Base-by-base conservation (phyloP, 352 stramenopile genomes). In the Pythium sp. region DNA sequence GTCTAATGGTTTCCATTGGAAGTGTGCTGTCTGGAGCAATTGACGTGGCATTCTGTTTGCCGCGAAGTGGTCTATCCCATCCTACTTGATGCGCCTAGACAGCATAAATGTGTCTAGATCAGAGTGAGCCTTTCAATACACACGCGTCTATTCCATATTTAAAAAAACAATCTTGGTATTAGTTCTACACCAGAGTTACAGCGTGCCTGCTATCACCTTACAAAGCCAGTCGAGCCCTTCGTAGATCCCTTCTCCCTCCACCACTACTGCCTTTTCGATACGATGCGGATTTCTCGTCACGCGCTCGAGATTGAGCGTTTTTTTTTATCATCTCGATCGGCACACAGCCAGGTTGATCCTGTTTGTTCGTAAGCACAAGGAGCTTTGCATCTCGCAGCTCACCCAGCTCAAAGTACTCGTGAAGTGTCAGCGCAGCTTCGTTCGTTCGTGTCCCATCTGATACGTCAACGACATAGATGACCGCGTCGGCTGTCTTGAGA, bases 401-500 rank as follows among this genome's bases (percentile, higher is more conserved):
- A 12, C 87, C 73, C 0, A 79, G 54, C 24, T 76, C 58, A 26
- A 91, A 78, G 32, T 90, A 70, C 3, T 73, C 34, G 18, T 75
- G 62, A 14, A 93, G 72, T 41, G 74, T 68, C 34, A 80, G 70
- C 5, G 71, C 72, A 14, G 81, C 85, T 34, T 82, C 74, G 20
- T 80, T 60, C 15, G 95, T 64, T 7, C 85, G 82, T 18, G 86
- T 65, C 2, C 60, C 30, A 56, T 95, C 82, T 18, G 72, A 70
- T 2, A 77, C 78, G 62, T 97, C 89, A 2, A 97, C 79, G 28
- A 97, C 86, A 68, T 92, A 97, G 63, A 97, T 91, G 24, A 97
- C 59, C 38, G 72, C 90, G 51, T 57, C 2, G n/a, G n/a, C 14
- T 62, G 82, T 71, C 3, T 58, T 55, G 14, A 91, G 77, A 64